phyloP scores from a whole-genome alignment of 2,329 filamentous ascomycete species.

The Botrytis deweyae region DNA sequence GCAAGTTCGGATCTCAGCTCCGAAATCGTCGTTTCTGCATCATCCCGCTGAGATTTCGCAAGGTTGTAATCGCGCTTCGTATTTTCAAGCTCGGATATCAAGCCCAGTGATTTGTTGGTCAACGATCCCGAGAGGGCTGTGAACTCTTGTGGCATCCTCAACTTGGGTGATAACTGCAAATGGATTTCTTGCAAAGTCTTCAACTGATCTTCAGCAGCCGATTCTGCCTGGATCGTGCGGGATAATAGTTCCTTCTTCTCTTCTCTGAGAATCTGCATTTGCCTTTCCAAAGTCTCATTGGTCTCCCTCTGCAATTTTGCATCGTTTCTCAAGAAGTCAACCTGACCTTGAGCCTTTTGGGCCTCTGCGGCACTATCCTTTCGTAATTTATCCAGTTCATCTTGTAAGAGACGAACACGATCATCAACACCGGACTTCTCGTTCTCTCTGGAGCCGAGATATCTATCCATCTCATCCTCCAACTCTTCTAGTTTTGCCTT shows the following conservation, averaged over 20 bases:
- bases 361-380: constrained; percentile 57
- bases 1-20: constrained; percentile 59
- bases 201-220: constrained; percentile 52
- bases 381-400: constrained; percentile 65
- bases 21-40: constrained; percentile 53
- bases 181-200: constrained; percentile 59
- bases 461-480: constrained; percentile 87
- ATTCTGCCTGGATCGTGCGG: constrained; percentile 52
- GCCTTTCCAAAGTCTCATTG: constrained; percentile 56
- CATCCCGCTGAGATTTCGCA: constrained; percentile 62
- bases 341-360: constrained; percentile 59
- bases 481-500: constrained; percentile 80
- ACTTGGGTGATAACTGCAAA: constrained; percentile 55
- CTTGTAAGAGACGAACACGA: constrained; percentile 64
- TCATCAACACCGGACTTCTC: constrained; percentile 71
- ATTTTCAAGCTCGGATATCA: constrained; percentile 59
- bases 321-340: constrained; percentile 63
- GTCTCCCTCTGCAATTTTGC: constrained; percentile 58
- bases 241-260: constrained; percentile 53
- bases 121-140: constrained; percentile 60
- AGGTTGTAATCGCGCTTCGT: constrained; percentile 59
- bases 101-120: constrained; percentile 55
- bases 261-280: constrained; percentile 56
- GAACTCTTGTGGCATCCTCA: constrained; percentile 55
- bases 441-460: constrained; percentile 79